Conservation (phyloP, 345 rosid genomes). For the Gynandropsis gynandra region DNA sequence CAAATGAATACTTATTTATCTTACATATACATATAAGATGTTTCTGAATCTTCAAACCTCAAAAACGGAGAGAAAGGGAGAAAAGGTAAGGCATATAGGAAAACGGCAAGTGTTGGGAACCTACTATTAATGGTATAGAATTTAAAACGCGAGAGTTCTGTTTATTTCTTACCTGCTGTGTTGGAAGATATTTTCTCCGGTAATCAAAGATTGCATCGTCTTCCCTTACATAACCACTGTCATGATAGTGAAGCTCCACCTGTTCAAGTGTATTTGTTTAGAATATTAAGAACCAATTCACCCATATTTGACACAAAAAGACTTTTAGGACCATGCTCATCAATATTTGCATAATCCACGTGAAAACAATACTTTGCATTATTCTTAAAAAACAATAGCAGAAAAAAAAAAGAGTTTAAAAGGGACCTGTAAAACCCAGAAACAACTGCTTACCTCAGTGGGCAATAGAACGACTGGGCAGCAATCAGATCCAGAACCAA, state of each 20-base stretch:
- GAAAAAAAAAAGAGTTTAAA: neutral
- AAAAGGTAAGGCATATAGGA: slow-evolving; percentile 6
- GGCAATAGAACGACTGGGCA: slow-evolving; percentile 78
- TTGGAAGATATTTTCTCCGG: slow-evolving; percentile 90
- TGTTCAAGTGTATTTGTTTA: slow-evolving; percentile 30
- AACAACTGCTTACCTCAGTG: slow-evolving; percentile 58
- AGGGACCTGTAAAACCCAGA: slow-evolving; percentile 4
- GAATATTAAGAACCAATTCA: slow-evolving; percentile 13
- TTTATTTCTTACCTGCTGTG: slow-evolving; percentile 62
- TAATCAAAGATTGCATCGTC: slow-evolving; percentile 81
- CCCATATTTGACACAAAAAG: neutral
- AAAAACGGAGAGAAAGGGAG: slow-evolving; percentile 16
- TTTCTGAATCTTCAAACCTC: slow-evolving; percentile 1
- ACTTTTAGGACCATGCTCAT: too few species aligned
- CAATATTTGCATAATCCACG: too few species aligned
- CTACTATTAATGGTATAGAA: neutral
- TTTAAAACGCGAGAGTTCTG: slow-evolving; percentile 14
- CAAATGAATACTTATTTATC: too few species aligned
- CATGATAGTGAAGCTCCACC: slow-evolving; percentile 86
- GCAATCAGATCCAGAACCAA: slow-evolving; percentile 66
- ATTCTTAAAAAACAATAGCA: too few species aligned
- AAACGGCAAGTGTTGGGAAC: slow-evolving; percentile 9
- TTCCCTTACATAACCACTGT: slow-evolving; percentile 50
- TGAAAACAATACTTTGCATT: too few species aligned
- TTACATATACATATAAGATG: too few species aligned